Evolutionary conservation across 805 yeast species (phyloP).

Genomic region (Candida incommunis): DNA sequence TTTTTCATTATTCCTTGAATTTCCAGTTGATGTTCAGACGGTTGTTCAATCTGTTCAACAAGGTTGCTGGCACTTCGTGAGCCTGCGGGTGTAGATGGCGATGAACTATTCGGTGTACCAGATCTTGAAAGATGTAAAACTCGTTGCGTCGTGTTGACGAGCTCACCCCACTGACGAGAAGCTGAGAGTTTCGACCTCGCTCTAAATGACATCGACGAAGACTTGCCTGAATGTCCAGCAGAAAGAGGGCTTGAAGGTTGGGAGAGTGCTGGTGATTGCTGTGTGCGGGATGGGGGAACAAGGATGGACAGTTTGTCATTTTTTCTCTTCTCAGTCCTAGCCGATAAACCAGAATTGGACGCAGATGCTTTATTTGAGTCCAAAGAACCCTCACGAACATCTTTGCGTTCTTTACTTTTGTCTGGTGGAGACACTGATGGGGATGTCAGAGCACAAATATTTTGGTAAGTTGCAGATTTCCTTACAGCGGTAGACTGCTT

Average conservation of each 20-base stretch:
- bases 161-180: slow-evolving; percentile 1
- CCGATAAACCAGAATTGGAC: neutral
- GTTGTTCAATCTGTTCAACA: neutral
- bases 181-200: neutral
- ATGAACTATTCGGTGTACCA: neutral
- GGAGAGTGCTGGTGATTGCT: neutral
- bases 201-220: neutral
- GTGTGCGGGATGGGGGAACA: neutral
- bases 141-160: neutral
- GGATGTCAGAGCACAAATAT: neutral
- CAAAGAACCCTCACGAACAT: neutral
- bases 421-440: neutral
- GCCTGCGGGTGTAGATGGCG: neutral
- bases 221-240: neutral
- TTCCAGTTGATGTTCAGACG: slow-evolving; percentile 3
- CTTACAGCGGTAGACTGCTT: neutral
- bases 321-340: neutral
- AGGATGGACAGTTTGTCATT: neutral
- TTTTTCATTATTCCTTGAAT: slow-evolving; percentile 6
- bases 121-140: neutral
- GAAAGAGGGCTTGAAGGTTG: neutral
- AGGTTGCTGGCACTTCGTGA: neutral
- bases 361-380: neutral
- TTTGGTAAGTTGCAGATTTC: neutral
- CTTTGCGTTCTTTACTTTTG: too few species aligned